phyloP scores from a whole-genome alignment of 2,329 filamentous ascomycete species.

The Fusarium drepaniforme region DNA sequence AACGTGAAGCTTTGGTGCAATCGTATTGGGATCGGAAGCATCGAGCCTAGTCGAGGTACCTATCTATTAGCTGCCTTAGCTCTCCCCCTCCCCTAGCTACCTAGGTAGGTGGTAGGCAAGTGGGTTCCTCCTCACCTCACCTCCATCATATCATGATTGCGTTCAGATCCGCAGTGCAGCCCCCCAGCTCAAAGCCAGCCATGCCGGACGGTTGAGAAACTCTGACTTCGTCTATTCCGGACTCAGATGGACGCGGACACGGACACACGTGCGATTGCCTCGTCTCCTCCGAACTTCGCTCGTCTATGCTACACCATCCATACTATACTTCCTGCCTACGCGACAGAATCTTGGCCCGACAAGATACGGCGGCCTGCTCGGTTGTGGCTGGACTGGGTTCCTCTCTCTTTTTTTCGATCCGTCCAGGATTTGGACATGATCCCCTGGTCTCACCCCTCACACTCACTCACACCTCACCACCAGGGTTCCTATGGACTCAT shows the following conservation, averaged over 20 bases:
- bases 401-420: slow-evolving; percentile 8
- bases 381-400: slow-evolving; percentile 31
- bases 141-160: slow-evolving; percentile 38
- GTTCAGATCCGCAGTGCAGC: not conserved
- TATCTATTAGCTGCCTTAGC: slow-evolving; percentile 29
- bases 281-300: slow-evolving; percentile 7
- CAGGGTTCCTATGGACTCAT: slow-evolving; percentile 29
- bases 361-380: slow-evolving; percentile 17
- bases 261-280: slow-evolving; percentile 16
- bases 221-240: slow-evolving; percentile 32
- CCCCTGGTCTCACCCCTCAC: slow-evolving; percentile 41
- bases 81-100: slow-evolving; percentile 12
- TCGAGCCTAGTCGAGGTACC: slow-evolving; percentile 27
- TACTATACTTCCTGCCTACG: slow-evolving; percentile 6
- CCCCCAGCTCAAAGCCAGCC: not conserved
- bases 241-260: slow-evolving; percentile 8
- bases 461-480: slow-evolving; percentile 29
- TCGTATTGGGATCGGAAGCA: slow-evolving; percentile 36
- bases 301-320: not conserved
- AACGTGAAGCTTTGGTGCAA: slow-evolving; percentile 36
- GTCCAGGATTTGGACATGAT: slow-evolving; percentile 31
- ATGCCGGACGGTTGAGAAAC: slow-evolving; percentile 24
- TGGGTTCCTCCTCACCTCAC: not conserved
- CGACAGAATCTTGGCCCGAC: slow-evolving; percentile 10
- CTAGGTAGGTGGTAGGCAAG: not conserved